Conservation (phyloP, 441 rosid genomes). For the Jatropha podagrica region DNA sequence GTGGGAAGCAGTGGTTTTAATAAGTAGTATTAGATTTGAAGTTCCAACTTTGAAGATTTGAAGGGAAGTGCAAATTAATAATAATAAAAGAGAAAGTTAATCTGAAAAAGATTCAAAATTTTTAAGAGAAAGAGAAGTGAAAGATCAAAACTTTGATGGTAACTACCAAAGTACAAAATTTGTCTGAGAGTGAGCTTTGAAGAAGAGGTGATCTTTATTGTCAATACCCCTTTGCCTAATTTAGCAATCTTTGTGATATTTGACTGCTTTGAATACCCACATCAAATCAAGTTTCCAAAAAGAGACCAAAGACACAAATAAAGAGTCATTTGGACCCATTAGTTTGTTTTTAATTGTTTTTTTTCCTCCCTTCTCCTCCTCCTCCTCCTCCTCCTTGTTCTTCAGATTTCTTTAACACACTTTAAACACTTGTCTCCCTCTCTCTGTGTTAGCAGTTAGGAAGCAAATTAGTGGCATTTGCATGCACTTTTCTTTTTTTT, state of each 20-base stretch:
- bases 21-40: constrained; percentile 45
- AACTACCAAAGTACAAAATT: background rate
- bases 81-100: background rate
- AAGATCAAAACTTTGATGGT: background rate
- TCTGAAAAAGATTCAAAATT: background rate
- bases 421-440: background rate
- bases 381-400: background rate
- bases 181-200: background rate
- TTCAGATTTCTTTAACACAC: background rate
- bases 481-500: constrained; percentile 27
- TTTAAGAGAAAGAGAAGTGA: constrained; percentile 5
- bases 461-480: constrained; percentile 16
- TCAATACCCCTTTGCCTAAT: constrained; percentile 26
- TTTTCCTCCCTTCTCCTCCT: constrained; percentile 4
- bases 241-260: constrained; percentile 28
- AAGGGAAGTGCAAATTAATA: constrained; percentile 7
- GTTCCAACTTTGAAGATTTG: constrained; percentile 28
- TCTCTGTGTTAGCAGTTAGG: constrained; percentile 16
- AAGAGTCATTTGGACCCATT: constrained; percentile 20
- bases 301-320: constrained; percentile 24
- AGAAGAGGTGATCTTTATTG: background rate
- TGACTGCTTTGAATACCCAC: constrained; percentile 36
- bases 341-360: background rate
- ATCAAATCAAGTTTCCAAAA: constrained; percentile 39
- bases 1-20: constrained; percentile 32